phyloP scores from a whole-genome alignment of 768 basidiomycete genomes.

The Imleria badia region DNA sequence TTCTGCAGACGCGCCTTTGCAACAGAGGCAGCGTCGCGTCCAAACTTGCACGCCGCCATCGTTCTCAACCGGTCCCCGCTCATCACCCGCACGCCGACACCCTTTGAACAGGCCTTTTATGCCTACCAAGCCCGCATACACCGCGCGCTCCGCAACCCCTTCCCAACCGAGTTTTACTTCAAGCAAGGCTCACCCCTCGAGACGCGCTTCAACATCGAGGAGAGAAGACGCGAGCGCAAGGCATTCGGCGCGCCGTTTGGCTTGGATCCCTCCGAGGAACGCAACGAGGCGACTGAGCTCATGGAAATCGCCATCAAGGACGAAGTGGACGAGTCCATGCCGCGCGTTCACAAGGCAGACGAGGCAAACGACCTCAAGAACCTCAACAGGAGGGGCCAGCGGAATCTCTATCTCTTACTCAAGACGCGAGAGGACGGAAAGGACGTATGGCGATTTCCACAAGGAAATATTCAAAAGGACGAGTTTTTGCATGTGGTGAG shows the following conservation, averaged over 20 bases:
- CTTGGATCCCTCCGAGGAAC: constrained; percentile 40
- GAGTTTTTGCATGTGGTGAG: constrained; percentile 80
- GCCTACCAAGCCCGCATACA: constrained; percentile 81
- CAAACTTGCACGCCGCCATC: constrained; percentile 58
- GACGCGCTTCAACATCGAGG: constrained; percentile 74
- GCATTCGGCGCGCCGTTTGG: constrained; percentile 72
- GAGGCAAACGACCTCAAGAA: constrained; percentile 59
- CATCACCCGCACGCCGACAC: constrained; percentile 65
- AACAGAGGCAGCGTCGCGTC: constrained; percentile 39
- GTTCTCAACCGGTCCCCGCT: constrained; percentile 78
- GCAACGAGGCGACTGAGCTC: constrained; percentile 49
- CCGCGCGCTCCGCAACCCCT: constrained; percentile 84
- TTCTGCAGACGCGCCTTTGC: constrained; percentile 41
- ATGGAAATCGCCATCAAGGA: constrained; percentile 58
- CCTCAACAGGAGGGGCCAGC: constrained; percentile 77
- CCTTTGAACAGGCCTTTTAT: constrained; percentile 80
- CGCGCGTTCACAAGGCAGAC: constrained; percentile 64
- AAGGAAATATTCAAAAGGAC: constrained; percentile 56
- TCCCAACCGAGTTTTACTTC: constrained; percentile 91
- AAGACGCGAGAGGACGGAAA: constrained; percentile 46
- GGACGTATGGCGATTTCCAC: constrained; percentile 79
- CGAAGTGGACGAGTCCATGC: constrained; percentile 60
- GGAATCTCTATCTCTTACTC: constrained; percentile 88
- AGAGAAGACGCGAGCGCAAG: constrained; percentile 64
- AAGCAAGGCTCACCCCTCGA: constrained; percentile 87